Evolutionary conservation across 2,329 filamentous ascomycete genomes (phyloP), one percentile per base, ranked within the genome.

Genomic region (Xylariomycetidae sp.): DNA sequence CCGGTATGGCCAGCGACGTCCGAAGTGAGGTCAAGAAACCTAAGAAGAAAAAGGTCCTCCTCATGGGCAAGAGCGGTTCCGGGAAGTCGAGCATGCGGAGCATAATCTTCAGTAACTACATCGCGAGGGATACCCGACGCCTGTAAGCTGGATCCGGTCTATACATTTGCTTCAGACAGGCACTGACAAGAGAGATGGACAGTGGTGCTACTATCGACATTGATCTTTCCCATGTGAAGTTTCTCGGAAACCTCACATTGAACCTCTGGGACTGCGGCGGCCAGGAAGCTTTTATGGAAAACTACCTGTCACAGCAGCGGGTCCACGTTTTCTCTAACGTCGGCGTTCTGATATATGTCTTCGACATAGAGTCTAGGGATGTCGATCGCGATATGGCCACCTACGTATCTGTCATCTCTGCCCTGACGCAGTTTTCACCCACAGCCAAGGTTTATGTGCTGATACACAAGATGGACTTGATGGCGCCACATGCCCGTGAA

Each of bases 181-280:
- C 16, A 16, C 18, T 34, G 14, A 30, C 20, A 23, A 19, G 25
- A 13, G 10, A 5, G 9, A 18, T 28, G 16, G 12, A 22, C 31
- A 77, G 74, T 36, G 92, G 92, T 47, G 92, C 92, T 2, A 98
- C 92, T 10, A 97, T 98, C 57, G 92, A 98, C 58, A 92, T 98
- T 40, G 92, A 98, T 63, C 85, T 97, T 54, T 96, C 88, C 42
- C 92, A 96, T 66, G 92, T 97, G 64, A 95, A 95, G 62, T 98
- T 98, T 67, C 85, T 98, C 66, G 92, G 92, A 33, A 97, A 97
- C 61, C 72, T 98, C 33, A 96, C 92, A 34, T 75, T 98, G 50
- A 97, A 98, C 63, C 77, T 98, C 13, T 98, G 92, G 92, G 92
- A 98, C 64, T 98, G 92, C 60, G 92, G 92, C 66, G 92, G 90